Conservation (phyloP, 2,329 filamentous ascomycete genomes). For the Lomentospora prolificans region DNA sequence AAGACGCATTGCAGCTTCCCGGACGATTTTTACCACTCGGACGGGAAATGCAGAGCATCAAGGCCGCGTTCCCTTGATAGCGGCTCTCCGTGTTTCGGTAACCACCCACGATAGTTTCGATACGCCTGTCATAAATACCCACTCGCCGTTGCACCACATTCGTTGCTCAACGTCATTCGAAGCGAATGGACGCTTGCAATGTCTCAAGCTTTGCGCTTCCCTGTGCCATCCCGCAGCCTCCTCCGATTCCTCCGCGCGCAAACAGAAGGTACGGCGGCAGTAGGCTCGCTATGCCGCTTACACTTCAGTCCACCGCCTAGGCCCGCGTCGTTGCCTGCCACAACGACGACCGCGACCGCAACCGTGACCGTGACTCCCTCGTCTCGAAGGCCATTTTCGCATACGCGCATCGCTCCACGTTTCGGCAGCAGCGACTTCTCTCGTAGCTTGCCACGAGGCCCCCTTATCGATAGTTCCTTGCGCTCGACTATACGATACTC, state of each 20-base stretch:
- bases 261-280: constrained; percentile 48
- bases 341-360: no score
- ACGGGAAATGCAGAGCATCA: neutral
- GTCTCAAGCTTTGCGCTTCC: constrained; percentile 31
- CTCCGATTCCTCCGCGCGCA: constrained; percentile 66
- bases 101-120: neutral
- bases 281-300: constrained; percentile 22
- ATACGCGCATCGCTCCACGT: neutral
- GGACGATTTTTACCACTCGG: neutral
- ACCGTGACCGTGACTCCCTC: no score
- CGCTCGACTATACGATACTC: neutral
- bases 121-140: constrained; percentile 1
- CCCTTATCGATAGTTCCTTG: no score
- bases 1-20: neutral
- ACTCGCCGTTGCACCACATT: constrained; percentile 6
- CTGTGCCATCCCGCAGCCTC: constrained; percentile 46
- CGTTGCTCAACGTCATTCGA: neutral
- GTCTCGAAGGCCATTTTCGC: neutral
- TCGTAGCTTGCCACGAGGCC: neutral
- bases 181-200: constrained; percentile 23
- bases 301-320: neutral
- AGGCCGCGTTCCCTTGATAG: neutral
- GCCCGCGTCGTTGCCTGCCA: neutral
- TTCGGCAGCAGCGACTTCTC: no score
- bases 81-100: neutral